A percentile compares a stretch with the other conserved stretches of the same genome.
phyloP scores from a whole-genome alignment of 1,284 basidiomycete species.

The Cutaneotrichosporon arboriforme region DNA sequence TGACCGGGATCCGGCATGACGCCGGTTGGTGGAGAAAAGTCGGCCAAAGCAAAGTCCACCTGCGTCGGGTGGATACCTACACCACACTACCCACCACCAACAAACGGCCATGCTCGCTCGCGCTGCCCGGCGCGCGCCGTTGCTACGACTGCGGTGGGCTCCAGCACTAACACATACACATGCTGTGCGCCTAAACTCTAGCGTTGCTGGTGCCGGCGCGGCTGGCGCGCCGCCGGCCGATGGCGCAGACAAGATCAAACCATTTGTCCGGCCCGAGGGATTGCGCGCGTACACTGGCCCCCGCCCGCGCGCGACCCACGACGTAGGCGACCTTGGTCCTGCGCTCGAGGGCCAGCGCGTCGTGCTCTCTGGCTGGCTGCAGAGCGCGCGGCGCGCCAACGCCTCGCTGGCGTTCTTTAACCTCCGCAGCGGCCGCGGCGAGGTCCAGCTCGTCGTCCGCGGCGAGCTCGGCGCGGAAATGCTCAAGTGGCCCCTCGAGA shows the following conservation, averaged over 20 bases:
- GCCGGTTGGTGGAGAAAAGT: slow-evolving; percentile 1
- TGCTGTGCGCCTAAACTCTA: neutral
- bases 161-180: no score
- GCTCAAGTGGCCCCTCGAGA: slow-evolving; percentile 65
- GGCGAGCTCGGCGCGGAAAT: slow-evolving; percentile 52
- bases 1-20: neutral
- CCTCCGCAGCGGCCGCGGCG: slow-evolving; percentile 69
- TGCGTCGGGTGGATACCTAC: neutral
- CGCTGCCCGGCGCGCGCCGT: neutral
- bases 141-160: neutral
- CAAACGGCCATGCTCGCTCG: slow-evolving; percentile 5
- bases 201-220: neutral
- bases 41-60: neutral
- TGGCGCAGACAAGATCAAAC: slow-evolving; percentile 4
- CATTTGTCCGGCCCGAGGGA: slow-evolving; percentile 1
- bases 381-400: slow-evolving; percentile 55
- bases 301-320: slow-evolving; percentile 53
- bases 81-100: neutral
- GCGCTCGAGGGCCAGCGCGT: slow-evolving; percentile 57
- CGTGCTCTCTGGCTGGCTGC: slow-evolving; percentile 69
- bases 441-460: slow-evolving; percentile 62
- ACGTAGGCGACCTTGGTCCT: slow-evolving; percentile 58
- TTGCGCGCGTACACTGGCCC: slow-evolving; percentile 17
- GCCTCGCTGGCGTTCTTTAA: slow-evolving; percentile 51
- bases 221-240: neutral